Base-by-base conservation (phyloP, 1,139 yeast species). In the Maudiozyma humilis region DNA sequence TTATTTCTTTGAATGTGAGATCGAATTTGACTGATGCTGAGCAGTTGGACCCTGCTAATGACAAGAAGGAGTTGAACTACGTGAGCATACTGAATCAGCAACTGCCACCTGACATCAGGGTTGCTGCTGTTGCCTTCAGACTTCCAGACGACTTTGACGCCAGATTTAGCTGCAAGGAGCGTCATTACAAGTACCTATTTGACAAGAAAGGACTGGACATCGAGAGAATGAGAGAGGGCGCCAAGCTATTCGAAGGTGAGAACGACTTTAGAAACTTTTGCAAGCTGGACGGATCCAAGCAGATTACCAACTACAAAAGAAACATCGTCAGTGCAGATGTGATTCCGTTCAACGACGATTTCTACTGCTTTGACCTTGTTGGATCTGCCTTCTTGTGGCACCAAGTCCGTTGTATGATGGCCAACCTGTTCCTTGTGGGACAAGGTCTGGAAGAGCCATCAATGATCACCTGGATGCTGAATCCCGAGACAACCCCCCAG, bases 341-440 rank as follows among this genome's bases (percentile, higher is more conserved):
- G 13, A 49, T 69, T 8, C 69, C 65, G 5, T 53, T 76, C 4
- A 54, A 62, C 18, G 61, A 55, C 27, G 74, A 72, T 35, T 69
- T 72, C 45, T 84, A 73, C 56, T 82, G 81, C 47, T 80, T 91
- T 60, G 89, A 88, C 59, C 68, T 91, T 43, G 73, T 76, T 51
- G 99, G 98, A 0, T 71, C 86, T 2, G 98, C 98, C 6, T 93
- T 93, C 55, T 67, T 93, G 47, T 93, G 98, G 98, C 97, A 93
- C 61, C 99, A 93, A 63, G 99, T 93, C 18, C 75, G 98, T 43
- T 88, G 95, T 53, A 91, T 93, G 95, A 77, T 88, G 67, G 95
- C 95, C 0, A 71, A 85, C 6, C 63, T 93, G 43, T 77, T 93
- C 44, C 65, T 82, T 20, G 78, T 89, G 4, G 98, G 96, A 1